These are phyloP conservation scores for Schwanniomyces sp. DNA, from an alignment of 805 yeast genomes.

Conservation along the genomic window DNA sequence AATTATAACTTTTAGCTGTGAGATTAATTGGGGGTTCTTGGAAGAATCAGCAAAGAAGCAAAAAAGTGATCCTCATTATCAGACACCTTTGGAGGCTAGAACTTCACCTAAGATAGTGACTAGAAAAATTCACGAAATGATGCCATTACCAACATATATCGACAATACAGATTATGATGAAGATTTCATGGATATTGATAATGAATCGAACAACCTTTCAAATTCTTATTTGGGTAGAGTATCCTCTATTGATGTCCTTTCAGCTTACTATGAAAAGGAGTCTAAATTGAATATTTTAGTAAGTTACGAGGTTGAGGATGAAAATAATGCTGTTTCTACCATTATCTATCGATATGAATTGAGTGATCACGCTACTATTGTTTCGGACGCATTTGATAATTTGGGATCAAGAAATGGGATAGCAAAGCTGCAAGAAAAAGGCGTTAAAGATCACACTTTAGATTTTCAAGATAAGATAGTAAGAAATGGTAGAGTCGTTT, in stretches of 20 bases:
- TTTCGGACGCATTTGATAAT: constrained; percentile 30
- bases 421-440: not conserved
- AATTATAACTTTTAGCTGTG: constrained; percentile 42
- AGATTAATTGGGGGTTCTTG: constrained; percentile 58
- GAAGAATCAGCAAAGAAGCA: constrained; percentile 47
- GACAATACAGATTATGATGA: constrained; percentile 10
- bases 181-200: constrained; percentile 7
- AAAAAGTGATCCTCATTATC: constrained; percentile 47
- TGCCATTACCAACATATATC: constrained; percentile 18
- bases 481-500: constrained; percentile 24
- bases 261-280: constrained; percentile 43
- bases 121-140: constrained; percentile 31
- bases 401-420: constrained; percentile 24
- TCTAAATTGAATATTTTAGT: constrained; percentile 48
- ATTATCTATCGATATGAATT: constrained; percentile 29
- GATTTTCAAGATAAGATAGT: constrained; percentile 26
- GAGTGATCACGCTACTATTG: constrained; percentile 15
- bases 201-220: constrained; percentile 17
- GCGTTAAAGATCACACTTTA: constrained; percentile 9
- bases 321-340: constrained; percentile 13
- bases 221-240: constrained; percentile 11
- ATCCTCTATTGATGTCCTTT: constrained; percentile 39
- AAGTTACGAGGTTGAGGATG: constrained; percentile 29
- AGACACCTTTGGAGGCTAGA: constrained; percentile 48
- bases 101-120: constrained; percentile 39